A percentile compares a stretch with the other conserved stretches of the same genome.
phyloP scores from a whole-genome alignment of 2,329 filamentous ascomycete genomes.

The Botrytis medusae region DNA sequence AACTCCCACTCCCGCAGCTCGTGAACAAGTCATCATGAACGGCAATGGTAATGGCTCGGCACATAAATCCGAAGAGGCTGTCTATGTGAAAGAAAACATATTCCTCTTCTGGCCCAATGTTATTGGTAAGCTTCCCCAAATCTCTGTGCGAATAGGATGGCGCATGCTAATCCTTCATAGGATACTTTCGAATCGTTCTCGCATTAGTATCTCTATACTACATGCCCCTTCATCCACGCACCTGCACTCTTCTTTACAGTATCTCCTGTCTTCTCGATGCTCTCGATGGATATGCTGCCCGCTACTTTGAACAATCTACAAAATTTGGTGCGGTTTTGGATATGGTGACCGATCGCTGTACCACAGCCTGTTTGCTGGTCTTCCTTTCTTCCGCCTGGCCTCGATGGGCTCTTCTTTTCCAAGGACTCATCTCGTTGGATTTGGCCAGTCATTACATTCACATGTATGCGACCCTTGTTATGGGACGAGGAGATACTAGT shows the following conservation, averaged over 20 bases:
- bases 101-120: conserved; percentile 81
- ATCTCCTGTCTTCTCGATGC: conserved; percentile 94
- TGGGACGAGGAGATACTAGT: conserved; percentile 74
- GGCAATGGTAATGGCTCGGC: conserved; percentile 51
- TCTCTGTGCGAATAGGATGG: not conserved
- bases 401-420: conserved; percentile 90
- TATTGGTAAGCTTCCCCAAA: conserved; percentile 69
- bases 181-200: conserved; percentile 75
- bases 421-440: conserved; percentile 87
- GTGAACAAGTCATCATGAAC: conserved; percentile 42
- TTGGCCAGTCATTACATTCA: conserved; percentile 98
- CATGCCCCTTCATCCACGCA: conserved; percentile 98
- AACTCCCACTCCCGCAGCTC: conserved; percentile 34
- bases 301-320: conserved; percentile 83
- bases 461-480: conserved; percentile 93
- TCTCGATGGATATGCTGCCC: conserved; percentile 90
- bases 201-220: conserved; percentile 94
- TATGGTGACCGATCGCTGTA: conserved; percentile 99
- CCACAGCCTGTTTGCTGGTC: conserved; percentile 89
- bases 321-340: conserved; percentile 95
- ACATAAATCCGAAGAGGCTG: conserved; percentile 41
- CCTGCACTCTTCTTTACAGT: conserved; percentile 87
- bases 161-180: conserved; percentile 45
- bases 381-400: conserved; percentile 95
- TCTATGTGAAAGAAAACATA: conserved; percentile 64